A percentile compares a stretch with the other conserved stretches of the same genome.
Evolutionary conservation across 148 eudicot genomes (phyloP).

Genomic region (Hydrangea macrophylla): DNA sequence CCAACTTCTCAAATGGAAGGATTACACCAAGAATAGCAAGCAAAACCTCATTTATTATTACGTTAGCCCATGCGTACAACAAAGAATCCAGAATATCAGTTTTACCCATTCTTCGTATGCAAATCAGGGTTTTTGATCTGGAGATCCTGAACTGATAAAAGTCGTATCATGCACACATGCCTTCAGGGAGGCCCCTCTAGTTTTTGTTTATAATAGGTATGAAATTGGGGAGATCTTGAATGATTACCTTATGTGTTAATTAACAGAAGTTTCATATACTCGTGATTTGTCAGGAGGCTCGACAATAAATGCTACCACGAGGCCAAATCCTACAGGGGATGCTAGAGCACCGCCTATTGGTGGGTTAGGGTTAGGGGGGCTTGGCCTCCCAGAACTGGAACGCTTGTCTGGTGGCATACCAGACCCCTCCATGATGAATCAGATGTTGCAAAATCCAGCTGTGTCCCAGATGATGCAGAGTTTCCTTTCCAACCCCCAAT

Average conservation of each 20-base stretch:
- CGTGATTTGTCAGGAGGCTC: constrained; percentile 41
- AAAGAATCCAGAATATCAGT: background rate
- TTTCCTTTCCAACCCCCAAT: constrained; percentile 78
- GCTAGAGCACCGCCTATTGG: constrained; percentile 57
- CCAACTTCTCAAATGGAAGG: background rate
- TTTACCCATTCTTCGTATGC: background rate
- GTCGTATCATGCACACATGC: background rate
- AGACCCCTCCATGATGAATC: constrained; percentile 58
- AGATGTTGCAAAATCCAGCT: constrained; percentile 85
- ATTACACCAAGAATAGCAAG: background rate
- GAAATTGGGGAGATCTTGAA: no score
- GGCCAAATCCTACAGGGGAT: constrained; percentile 57
- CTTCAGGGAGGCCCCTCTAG: no score
- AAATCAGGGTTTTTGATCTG: background rate
- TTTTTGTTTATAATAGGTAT: no score
- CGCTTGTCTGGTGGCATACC: constrained; percentile 48
- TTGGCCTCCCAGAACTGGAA: constrained; percentile 65
- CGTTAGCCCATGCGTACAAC: background rate
- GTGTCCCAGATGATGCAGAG: constrained; percentile 93
- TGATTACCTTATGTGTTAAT: no score
- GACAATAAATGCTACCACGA: constrained; percentile 59
- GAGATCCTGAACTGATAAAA: background rate
- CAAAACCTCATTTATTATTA: background rate
- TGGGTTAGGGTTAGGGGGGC: constrained; percentile 69
- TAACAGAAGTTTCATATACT: background rate